Conservation (phyloP, 1,284 basidiomycete genomes). For the Lentinus polychrous region DNA sequence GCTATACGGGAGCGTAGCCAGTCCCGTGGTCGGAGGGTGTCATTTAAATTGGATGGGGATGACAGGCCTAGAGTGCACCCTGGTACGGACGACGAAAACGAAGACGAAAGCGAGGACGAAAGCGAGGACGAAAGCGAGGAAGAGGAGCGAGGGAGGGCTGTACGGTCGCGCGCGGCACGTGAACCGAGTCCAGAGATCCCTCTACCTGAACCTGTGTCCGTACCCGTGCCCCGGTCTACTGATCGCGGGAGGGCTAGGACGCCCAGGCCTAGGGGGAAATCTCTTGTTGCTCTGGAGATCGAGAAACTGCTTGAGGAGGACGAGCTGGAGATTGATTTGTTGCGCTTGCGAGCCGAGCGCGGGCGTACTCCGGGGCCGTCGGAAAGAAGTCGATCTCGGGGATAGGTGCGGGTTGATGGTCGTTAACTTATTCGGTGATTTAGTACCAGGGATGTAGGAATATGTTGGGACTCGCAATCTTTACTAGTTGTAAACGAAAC, state of each 20-base stretch:
- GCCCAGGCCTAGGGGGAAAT: neutral
- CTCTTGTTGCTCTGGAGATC: neutral
- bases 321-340: neutral
- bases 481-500: too few species aligned
- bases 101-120: neutral
- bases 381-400: constrained; percentile 8
- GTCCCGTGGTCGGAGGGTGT: constrained; percentile 23
- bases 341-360: constrained; percentile 9
- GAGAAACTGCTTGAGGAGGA: constrained; percentile 3
- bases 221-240: neutral
- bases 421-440: neutral
- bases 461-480: too few species aligned
- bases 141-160: neutral
- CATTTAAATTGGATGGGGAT: constrained; percentile 23
- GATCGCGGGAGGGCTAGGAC: neutral
- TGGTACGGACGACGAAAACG: constrained; percentile 2
- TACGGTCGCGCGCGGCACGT: neutral
- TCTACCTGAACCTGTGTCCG: neutral
- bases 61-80: constrained; percentile 15
- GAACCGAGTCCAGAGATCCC: constrained; percentile 4
- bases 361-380: constrained; percentile 23
- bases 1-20: constrained; percentile 19
- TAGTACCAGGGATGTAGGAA: too few species aligned
- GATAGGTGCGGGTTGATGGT: neutral
- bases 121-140: neutral